A percentile compares a stretch with the other conserved stretches of the same genome.
phyloP scores from a whole-genome alignment of 805 yeast genomes.

The Schizosaccharomyces cryophilus region DNA sequence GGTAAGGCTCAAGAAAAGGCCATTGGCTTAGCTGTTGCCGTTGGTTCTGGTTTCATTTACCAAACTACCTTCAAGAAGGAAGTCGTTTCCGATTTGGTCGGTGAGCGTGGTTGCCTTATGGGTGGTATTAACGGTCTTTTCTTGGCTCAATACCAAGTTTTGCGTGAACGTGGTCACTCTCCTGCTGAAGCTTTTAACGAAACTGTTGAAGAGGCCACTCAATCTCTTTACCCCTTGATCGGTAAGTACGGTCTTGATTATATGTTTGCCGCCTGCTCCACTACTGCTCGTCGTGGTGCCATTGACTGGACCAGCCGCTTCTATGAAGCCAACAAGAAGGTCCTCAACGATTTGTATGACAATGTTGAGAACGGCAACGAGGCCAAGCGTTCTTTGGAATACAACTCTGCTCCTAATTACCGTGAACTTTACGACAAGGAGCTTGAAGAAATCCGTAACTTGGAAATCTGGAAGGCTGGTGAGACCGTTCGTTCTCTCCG shows the following conservation, averaged over 20 bases:
- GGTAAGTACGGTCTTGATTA: conserved; percentile 99
- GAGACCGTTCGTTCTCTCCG: conserved; percentile 98
- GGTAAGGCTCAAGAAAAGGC: conserved; percentile 99
- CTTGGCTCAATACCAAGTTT: conserved; percentile 98
- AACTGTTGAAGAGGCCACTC: conserved; percentile 99
- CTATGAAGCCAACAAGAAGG: conserved; percentile 97
- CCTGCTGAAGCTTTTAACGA: conserved; percentile 99
- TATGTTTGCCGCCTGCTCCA: conserved; percentile 99
- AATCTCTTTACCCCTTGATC: conserved; percentile 92
- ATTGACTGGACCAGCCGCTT: conserved; percentile 98
- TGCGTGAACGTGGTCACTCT: conserved; percentile 98
- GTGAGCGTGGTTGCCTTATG: conserved; percentile 99
- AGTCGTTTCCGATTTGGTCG: conserved; percentile 96
- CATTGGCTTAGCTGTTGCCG: conserved; percentile 92
- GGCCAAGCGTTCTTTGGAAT: conserved; percentile 92
- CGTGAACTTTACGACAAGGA: conserved; percentile 87
- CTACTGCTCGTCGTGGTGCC: conserved; percentile 99
- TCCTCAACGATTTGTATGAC: conserved; percentile 84
- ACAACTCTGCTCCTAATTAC: conserved; percentile 96
- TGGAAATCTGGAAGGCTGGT: conserved; percentile 99
- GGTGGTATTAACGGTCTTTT: conserved; percentile 99
- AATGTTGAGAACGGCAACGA: conserved; percentile 89
- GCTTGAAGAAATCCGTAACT: conserved; percentile 74
- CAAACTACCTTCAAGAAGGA: conserved; percentile 98
- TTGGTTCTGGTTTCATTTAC: conserved; percentile 99